A percentile compares a stretch with the other conserved stretches of the same genome.
These are phyloP conservation scores for Ophiosphaerella herpotricha DNA, from an alignment of 2,329 filamentous ascomycete genomes.

Conservation along the genomic window DNA sequence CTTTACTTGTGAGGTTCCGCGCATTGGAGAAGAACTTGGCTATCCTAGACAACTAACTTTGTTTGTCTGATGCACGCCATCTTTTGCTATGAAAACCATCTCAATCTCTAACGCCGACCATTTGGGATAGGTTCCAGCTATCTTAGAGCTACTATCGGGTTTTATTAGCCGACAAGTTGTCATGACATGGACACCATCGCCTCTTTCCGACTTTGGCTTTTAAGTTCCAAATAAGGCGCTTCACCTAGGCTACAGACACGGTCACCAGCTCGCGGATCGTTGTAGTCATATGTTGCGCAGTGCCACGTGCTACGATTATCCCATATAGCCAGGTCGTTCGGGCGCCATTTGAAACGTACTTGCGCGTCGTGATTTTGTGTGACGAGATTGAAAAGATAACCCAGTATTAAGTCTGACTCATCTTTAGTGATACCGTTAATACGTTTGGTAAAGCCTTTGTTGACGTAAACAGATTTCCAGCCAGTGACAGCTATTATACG, in stretches of 20 bases:
- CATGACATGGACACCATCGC: constrained; percentile 31
- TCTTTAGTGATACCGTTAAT: constrained; percentile 54
- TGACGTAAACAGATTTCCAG: constrained; percentile 57
- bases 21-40: too few relatives aligned
- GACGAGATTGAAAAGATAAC: constrained; percentile 51
- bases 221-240: constrained; percentile 61
- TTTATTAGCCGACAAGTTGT: background rate
- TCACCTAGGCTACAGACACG: constrained; percentile 60
- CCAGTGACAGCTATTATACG: constrained; percentile 58
- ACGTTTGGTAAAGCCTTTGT: constrained; percentile 38
- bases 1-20: too few relatives aligned
- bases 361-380: constrained; percentile 58
- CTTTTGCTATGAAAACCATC: too few relatives aligned
- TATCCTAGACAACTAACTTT: too few relatives aligned
- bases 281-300: constrained; percentile 67
- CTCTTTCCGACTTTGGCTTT: constrained; percentile 54
- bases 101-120: too few relatives aligned
- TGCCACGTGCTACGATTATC: constrained; percentile 67
- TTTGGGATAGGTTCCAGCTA: too few relatives aligned
- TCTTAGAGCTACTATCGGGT: too few relatives aligned
- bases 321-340: constrained; percentile 61
- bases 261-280: constrained; percentile 56
- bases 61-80: too few relatives aligned
- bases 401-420: constrained; percentile 52
- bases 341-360: constrained; percentile 55